Base-by-base conservation (phyloP, 2,329 filamentous ascomycete genomes). In the Xylariaceae sp. region DNA sequence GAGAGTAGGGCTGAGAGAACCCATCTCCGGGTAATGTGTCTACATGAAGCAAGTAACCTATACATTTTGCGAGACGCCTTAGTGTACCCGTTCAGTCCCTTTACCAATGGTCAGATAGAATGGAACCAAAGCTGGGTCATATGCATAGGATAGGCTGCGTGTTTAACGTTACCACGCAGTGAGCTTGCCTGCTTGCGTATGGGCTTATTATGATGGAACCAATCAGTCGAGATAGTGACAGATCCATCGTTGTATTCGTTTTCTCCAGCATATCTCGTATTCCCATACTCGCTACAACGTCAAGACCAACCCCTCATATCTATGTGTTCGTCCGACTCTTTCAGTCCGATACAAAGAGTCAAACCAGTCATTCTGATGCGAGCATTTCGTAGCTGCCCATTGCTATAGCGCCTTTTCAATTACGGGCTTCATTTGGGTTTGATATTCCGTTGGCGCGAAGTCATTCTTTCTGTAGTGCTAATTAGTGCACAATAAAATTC, bases 221-320 rank as follows among this genome's bases (percentile, higher is more conserved):
- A 57, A 62, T 57, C 53, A 56, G 44, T 55, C 42, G 20, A 49
- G 44, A 42, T 29, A 45, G 46, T 50, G 50, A 47, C 18, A 50
- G 40, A 37, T 37, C 32, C 32, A 37, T 12, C 14, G 14, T 37
- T 37, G 43, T 40, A 18, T 48, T 23, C 32, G 53, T 37, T 37
- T 46, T 48, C 21, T 52, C 48, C 18, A 53, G 37, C 53, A 48
- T 43, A 44, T 43, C 60, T 62, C 60, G 60, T 62, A 60, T 60
- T 55, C 42, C 23, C 29, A 10, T 37, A 14, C 32, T 37, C 14
- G 12, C 32, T 37, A 37, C 32, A 37, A 37, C 32, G 6, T 37
- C 32, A 37, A 37, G 12, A 14, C 14, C 32, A 37, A 37, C 32
- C 14, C 32, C 32, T 37, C 32, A 14, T n/a, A n/a, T n/a, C n/a